Evolutionary conservation across 345 rosid species (phyloP), one percentile per base, ranked within the genome.

Genomic region (Heritiera fomes): DNA sequence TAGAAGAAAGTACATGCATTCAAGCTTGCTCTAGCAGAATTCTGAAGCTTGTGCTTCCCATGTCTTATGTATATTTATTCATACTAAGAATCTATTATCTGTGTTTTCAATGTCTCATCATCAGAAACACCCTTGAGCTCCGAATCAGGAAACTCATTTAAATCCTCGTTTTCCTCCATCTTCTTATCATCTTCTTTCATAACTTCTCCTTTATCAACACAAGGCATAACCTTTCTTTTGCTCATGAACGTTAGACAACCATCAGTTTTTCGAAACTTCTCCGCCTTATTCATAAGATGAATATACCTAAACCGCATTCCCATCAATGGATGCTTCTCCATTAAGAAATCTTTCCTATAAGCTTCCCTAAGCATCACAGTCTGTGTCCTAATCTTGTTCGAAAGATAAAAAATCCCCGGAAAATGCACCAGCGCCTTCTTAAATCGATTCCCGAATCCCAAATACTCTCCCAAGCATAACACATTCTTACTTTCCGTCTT

Each of bases 331-430:
- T 95, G 97, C 82, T 78, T 91, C 85, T 81, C 88, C 52, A 89
- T 58, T 84, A 95, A 85, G 75, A 90, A 88, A 79, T 81, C 87
- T 84, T 93, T 93, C 80, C 85, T 86, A 78, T 90, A 91, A 14
- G 87, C 95, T 85, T 95, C 98, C 74, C 93, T 84, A 23, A 95
- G 86, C 68, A 95, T 91, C 78, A 91, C 89, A 53, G 98, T 93
- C 78, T 93, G 95, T 0, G 95, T 93, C 85, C 93, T 87, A 56
- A 88, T 87, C 91, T 95, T 93, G 68, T 93, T 93, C 3, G 95
- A 91, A 73, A 88, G 71, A 78, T 93, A 95, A 83, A 93, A 95
- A 7, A 95, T 91, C 76, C 98, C 98, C 0, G 94, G 98, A 34
- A 81, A 97, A 77, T 88, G 97, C 80, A 80, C 81, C 85, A 93